phyloP scores from a whole-genome alignment of 305 asterid genomes.

The Salvia sclarea region DNA sequence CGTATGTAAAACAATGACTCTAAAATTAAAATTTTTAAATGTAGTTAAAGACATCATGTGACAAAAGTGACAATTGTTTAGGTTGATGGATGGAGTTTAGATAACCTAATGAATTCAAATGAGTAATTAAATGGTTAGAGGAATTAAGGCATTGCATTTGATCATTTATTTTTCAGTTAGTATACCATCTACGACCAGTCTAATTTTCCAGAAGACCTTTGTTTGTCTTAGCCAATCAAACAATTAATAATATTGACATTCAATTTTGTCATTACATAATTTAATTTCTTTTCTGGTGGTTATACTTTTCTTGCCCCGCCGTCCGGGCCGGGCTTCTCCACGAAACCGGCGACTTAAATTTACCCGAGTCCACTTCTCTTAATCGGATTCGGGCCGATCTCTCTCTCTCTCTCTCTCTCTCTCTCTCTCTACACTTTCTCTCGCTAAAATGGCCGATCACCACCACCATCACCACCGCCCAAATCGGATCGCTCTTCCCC shows the following conservation, averaged over 20 bases:
- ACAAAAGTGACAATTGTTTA: no score
- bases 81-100: no score
- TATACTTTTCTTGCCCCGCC: not conserved
- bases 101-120: no score
- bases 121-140: not conserved
- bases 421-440: not conserved
- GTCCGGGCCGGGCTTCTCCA: constrained; percentile 17
- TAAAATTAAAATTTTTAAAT: no score
- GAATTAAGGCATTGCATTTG: not conserved
- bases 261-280: not conserved
- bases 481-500: constrained; percentile 64
- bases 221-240: not conserved
- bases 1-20: no score
- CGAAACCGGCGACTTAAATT: constrained; percentile 15
- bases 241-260: not conserved
- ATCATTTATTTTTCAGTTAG: not conserved
- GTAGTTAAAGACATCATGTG: no score
- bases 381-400: constrained; percentile 26
- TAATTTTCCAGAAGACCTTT: not conserved
- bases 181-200: not conserved
- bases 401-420: not conserved
- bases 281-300: no score
- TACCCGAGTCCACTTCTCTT: constrained; percentile 24
- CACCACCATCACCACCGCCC: constrained; percentile 71
- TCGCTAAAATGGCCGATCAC: constrained; percentile 61